Evolutionary conservation across 1,284 basidiomycete species (phyloP), one percentile per base, ranked within the genome.

Genomic region (Rhodotorula sp.): DNA sequence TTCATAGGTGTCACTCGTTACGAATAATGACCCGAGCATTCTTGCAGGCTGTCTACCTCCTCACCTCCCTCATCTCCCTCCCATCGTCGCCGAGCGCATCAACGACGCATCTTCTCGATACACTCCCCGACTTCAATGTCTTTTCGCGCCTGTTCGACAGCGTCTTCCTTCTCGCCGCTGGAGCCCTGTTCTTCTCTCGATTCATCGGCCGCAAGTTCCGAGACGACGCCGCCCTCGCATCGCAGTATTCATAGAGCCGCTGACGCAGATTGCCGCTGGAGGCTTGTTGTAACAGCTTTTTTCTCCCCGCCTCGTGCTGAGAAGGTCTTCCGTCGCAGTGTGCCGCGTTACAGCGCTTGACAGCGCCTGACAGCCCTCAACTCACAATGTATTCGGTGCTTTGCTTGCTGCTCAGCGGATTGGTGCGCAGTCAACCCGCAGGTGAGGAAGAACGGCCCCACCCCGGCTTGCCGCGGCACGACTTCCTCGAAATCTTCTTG

Each of bases 41-140:
- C 56, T 61, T 27, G 25, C 70, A 80, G 80, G 81, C 81, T 44
- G 80, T 83, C 54, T 83, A 83, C 64, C 79, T 82, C 19, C 77
- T 83, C 44, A 82, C 82, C 0, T 83, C 82, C 19, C 78, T 83
- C 57, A 83, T 83, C 64, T 82, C 82, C 57, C 77, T 83, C 0
- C 79, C 82, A 0, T 78, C 80, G 4, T 78, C 80, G 0, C 71
- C 80, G 17, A 78, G 77, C 8, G 72, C 75, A 14, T 66, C 70
- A 3, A 70, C 68, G 21, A 64, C 70, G 0, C 64, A 66, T n/a
- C 76, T 83, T 9, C 78, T 83, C 41, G 78, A 80, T n/a, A 81
- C 79, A 1, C 77, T 83, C 41, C 82, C 82, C 41, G 80, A 79
- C 59, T 83, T 82, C 69, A 78, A 81, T 64, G 79, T 82, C 58